These are phyloP conservation scores for Juglanconis oblonga DNA, from an alignment of 2,329 filamentous ascomycete genomes.

Conservation along the genomic window DNA sequence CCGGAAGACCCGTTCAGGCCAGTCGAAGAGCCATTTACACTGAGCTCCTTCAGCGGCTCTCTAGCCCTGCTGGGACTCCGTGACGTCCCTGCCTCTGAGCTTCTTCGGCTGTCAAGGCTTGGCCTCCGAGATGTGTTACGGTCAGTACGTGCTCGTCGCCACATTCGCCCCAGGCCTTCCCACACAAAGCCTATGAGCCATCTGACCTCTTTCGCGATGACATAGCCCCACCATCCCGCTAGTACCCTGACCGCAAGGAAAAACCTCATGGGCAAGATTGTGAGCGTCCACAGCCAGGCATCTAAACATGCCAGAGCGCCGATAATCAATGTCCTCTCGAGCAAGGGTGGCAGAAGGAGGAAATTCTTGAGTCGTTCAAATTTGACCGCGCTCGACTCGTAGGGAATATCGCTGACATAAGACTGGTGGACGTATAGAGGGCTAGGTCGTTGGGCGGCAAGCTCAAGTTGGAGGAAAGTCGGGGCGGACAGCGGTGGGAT, in stretches of 20 bases:
- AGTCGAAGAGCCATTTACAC: not conserved
- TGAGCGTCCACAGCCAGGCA: conserved; percentile 95
- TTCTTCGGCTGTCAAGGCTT: conserved; percentile 23
- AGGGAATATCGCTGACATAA: conserved; percentile 60
- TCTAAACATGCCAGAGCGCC: conserved; percentile 89
- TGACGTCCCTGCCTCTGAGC: conserved; percentile 37
- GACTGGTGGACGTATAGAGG: conserved; percentile 65
- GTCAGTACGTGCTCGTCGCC: conserved; percentile 58
- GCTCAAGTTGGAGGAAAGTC: conserved; percentile 62
- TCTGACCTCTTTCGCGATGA: conserved; percentile 66
- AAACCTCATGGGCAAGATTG: conserved; percentile 88
- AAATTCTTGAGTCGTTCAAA: conserved; percentile 91
- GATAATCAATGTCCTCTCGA: conserved; percentile 84
- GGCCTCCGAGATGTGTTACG: conserved; percentile 29
- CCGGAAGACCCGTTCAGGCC: not conserved
- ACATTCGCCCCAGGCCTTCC: conserved; percentile 74
- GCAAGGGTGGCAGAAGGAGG: conserved; percentile 71
- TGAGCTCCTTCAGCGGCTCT: conserved; percentile 13
- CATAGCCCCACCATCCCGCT: conserved; percentile 71
- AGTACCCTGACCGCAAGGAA: conserved; percentile 75
- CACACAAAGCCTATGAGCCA: conserved; percentile 77
- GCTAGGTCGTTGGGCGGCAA: conserved; percentile 60
- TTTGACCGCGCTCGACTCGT: conserved; percentile 90
- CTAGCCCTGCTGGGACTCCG: conserved; percentile 33
- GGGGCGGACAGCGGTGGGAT: conserved; percentile 66